These are phyloP conservation scores for Ilex paraguariensis DNA, from an alignment of 305 asterid genomes.

Conservation along the genomic window DNA sequence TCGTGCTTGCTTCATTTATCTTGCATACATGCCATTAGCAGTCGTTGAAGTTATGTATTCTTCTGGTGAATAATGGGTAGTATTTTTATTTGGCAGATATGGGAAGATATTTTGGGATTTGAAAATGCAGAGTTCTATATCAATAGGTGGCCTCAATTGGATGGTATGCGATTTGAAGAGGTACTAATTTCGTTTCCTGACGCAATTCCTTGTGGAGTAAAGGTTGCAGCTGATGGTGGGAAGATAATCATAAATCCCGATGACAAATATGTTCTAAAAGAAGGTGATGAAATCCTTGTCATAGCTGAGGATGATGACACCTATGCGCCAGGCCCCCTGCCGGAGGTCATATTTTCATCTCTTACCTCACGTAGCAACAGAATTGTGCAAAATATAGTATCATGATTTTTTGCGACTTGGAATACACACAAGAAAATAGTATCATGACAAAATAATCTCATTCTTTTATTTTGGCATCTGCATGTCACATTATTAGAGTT, in stretches of 20 bases:
- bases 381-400: background rate
- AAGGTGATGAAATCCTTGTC: conserved; percentile 94
- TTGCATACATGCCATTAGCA: no score
- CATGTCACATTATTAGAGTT: no score
- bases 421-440: background rate
- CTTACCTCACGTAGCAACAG: conserved; percentile 8
- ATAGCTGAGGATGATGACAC: conserved; percentile 99
- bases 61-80: background rate
- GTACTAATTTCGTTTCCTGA: conserved; percentile 82
- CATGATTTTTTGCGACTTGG: background rate
- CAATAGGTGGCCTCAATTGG: conserved; percentile 88
- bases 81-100: conserved; percentile 56
- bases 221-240: conserved; percentile 79
- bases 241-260: conserved; percentile 88
- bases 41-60: background rate
- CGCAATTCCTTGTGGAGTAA: conserved; percentile 96
- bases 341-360: conserved; percentile 55
- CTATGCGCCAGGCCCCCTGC: conserved; percentile 80
- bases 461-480: no score
- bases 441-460: no score
- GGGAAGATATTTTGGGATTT: conserved; percentile 98
- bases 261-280: conserved; percentile 70
- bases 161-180: conserved; percentile 69
- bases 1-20: no score
- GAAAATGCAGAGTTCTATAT: conserved; percentile 98